phyloP scores from a whole-genome alignment of 164 flowering plant genomes.

The Paratinospora sagittata region DNA sequence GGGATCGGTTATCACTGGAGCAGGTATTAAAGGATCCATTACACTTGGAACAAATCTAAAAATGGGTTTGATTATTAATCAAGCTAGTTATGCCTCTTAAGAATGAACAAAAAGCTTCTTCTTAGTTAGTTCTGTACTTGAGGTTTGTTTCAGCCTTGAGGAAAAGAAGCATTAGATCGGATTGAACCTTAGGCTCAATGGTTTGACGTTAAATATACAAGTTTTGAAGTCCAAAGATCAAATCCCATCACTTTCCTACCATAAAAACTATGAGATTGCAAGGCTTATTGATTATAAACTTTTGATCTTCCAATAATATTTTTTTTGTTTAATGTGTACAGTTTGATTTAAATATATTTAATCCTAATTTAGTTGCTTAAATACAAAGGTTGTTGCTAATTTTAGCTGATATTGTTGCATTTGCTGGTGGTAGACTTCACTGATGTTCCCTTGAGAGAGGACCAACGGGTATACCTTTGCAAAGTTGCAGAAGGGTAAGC shows the following conservation, averaged over 20 bases:
- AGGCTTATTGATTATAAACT: too few species aligned
- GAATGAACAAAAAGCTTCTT: neutral
- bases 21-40: constrained; percentile 39
- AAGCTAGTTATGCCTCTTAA: neutral
- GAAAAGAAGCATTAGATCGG: neutral
- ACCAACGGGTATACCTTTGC: constrained; percentile 83
- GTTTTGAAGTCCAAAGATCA: too few species aligned
- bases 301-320: too few species aligned
- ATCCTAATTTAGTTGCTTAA: too few species aligned
- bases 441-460: constrained; percentile 90
- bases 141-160: neutral
- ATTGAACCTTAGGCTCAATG: too few species aligned
- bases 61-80: neutral
- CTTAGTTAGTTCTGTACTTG: neutral
- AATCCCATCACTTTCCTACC: too few species aligned
- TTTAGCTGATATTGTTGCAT: constrained; percentile 9
- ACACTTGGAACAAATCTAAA: too few species aligned
- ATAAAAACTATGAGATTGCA: too few species aligned
- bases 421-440: constrained; percentile 59
- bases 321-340: too few species aligned
- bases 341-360: too few species aligned
- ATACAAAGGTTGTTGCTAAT: neutral
- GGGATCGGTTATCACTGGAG: constrained; percentile 76
- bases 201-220: too few species aligned
- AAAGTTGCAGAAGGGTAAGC: constrained; percentile 89